A percentile compares a stretch with the other conserved stretches of the same genome.
Conservation (phyloP, 176 grass and related monocot species). For the Hordeum vulgare region DNA sequence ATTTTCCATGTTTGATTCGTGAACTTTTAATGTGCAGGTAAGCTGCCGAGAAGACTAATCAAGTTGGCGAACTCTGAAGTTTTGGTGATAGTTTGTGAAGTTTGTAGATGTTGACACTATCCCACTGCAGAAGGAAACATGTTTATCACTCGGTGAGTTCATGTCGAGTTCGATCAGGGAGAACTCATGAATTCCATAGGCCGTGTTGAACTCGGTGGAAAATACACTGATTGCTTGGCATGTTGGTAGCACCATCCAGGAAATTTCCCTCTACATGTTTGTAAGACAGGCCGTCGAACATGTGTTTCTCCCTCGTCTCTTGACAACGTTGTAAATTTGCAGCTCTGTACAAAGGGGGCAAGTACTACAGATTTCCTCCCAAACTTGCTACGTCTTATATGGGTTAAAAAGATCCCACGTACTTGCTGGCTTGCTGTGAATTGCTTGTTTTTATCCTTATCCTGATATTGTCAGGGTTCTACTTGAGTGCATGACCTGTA, state of each 20-base stretch:
- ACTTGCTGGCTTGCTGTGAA: background rate
- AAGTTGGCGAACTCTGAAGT: background rate
- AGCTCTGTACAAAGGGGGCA: background rate
- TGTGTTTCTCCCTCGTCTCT: background rate
- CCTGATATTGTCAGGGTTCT: background rate
- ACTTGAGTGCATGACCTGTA: background rate
- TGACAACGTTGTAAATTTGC: background rate
- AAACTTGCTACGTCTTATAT: too few species aligned
- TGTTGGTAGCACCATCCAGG: background rate
- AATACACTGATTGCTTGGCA: background rate
- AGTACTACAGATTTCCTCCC: too few species aligned
- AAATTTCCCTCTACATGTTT: background rate
- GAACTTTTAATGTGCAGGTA: conserved; percentile 10
- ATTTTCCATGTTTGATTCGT: background rate
- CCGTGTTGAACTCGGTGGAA: background rate
- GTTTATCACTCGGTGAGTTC: background rate
- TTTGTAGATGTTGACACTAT: conserved; percentile 1
- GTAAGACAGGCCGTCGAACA: background rate
- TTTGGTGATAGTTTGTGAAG: conserved; percentile 1
- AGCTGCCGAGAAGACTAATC: background rate
- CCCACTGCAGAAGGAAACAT: background rate
- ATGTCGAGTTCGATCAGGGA: background rate
- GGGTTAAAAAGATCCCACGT: too few species aligned
- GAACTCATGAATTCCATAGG: background rate
- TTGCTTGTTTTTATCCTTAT: background rate